Base-by-base conservation (phyloP, 495 filamentous ascomycete genomes). In the Corynascus novoguineensis region DNA sequence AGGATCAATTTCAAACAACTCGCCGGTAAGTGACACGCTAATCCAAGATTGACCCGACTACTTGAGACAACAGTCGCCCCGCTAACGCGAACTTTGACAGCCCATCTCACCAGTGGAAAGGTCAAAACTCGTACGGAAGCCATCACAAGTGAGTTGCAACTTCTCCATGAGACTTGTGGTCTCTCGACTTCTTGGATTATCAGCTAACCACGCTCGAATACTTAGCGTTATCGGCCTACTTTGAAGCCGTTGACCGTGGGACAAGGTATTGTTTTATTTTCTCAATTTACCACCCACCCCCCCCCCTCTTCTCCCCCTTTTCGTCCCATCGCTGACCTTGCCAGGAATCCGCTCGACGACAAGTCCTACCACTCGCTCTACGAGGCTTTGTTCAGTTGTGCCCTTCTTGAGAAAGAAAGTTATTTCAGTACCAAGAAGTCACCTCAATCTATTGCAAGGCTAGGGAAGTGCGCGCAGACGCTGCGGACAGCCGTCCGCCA, bases 351-450 rank as follows among this genome's bases (percentile, higher is more conserved):
- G 3, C 64, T 77, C 24, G 83, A 80, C 47, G 90, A 96, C 66
- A 88, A 87, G 61, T 81, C 79, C 17, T 95, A 86, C 63, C 88
- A 95, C 63, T 80, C 79, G 46, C 83, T 97, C 27, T 90, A 86
- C 59, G 90, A 97, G 64, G 81, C 82, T 0, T 71, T 98, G 15
- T 97, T 97, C 64, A 75, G 78, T 35, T 84, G 82, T 59, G 72
- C 83, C 8, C 74, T 84, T 19, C 64, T 74, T 11, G 90, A 97
- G 56, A 87, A 85, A 64, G 75, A 84, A 25, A 58, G 73, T 22
- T 88, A 83, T 62, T 78, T 83, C 49, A 63, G 63, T 35, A 75
- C 75, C 54, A 78, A 81, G 34, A 83, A 78, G 56, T 75, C 73
- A 27, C 62, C 68, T 40, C 62, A 57, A 27, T 79, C 71, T 71